Conservation (phyloP, 108 stramenopile species). For the Discostella pseudostelligera region DNA sequence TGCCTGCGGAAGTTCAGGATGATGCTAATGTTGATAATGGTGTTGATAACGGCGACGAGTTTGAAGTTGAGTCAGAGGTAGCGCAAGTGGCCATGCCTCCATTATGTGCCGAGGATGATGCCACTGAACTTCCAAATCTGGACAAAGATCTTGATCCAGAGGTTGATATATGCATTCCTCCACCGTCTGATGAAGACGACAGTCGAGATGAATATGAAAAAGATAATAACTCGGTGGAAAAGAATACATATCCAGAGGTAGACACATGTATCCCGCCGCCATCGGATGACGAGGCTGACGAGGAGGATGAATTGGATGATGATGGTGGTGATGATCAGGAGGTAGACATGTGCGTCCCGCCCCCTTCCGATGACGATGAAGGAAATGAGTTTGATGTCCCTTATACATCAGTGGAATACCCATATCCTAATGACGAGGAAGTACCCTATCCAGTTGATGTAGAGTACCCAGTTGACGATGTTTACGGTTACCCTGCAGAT, state of each 20-base stretch:
- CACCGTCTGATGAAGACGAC: conserved; percentile 16
- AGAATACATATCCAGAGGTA: conserved; percentile 15
- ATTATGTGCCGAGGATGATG: neutral
- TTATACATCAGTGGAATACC: conserved; percentile 35
- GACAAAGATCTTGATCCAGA: conserved; percentile 22
- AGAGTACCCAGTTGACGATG: conserved; percentile 35
- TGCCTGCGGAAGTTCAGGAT: neutral
- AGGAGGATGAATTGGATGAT: conserved; percentile 5
- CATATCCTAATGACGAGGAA: conserved; percentile 9
- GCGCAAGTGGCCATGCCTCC: neutral
- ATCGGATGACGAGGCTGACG: conserved; percentile 33
- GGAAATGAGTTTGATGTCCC: conserved; percentile 13
- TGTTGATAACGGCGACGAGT: neutral
- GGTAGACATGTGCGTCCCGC: conserved; percentile 27
- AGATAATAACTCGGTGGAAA: neutral
- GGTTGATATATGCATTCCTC: conserved; percentile 20
- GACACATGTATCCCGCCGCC: conserved; percentile 33
- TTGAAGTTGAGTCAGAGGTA: conserved; percentile 2
- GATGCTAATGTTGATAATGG: conserved; percentile 9
- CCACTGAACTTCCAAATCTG: conserved; percentile 12
- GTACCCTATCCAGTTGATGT: conserved; percentile 35
- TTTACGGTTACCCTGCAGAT: conserved; percentile 32
- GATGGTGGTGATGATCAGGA: conserved; percentile 14
- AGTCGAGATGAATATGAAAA: conserved; percentile 10
- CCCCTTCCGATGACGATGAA: conserved; percentile 29